Evolutionary conservation across 768 basidiomycete genomes (phyloP).

Genomic region (Tricholoma bakamatsutake): DNA sequence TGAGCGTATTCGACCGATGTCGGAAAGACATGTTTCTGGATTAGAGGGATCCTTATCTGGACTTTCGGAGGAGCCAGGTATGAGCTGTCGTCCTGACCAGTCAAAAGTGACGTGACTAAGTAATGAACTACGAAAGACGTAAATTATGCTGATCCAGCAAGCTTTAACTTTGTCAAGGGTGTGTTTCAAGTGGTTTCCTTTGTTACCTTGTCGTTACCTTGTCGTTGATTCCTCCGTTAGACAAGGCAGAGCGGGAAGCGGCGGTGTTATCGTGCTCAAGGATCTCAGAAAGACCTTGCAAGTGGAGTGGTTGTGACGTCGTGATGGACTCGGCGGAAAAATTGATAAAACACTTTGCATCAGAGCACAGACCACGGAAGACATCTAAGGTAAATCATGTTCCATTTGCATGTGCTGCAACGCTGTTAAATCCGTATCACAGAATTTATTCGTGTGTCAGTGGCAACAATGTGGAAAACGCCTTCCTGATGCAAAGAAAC

Average conservation of each 20-base stretch:
- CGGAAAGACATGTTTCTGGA: background rate
- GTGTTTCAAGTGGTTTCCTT: slow-evolving; percentile 6
- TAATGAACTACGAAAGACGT: background rate
- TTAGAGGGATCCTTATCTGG: slow-evolving; percentile 1
- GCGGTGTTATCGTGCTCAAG: slow-evolving; percentile 44
- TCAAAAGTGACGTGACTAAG: background rate
- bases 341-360: slow-evolving; percentile 43
- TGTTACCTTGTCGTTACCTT: slow-evolving; percentile 7
- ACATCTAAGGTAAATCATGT: slow-evolving; percentile 5
- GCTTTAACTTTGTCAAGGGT: slow-evolving; percentile 13
- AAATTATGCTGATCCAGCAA: slow-evolving; percentile 16
- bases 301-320: slow-evolving; percentile 54
- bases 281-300: slow-evolving; percentile 43
- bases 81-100: slow-evolving; percentile 1
- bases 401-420: background rate
- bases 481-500: slow-evolving; percentile 28
- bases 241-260: slow-evolving; percentile 37
- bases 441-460: slow-evolving; percentile 36
- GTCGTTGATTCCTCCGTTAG: slow-evolving; percentile 26
- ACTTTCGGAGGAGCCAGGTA: slow-evolving; percentile 17
- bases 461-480: slow-evolving; percentile 54
- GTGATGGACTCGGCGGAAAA: slow-evolving; percentile 48
- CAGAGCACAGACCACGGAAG: slow-evolving; percentile 9
- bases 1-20: background rate
- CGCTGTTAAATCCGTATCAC: background rate